Conservation (phyloP, 495 filamentous ascomycete species). For the Hypoxylon crocopeplum region DNA sequence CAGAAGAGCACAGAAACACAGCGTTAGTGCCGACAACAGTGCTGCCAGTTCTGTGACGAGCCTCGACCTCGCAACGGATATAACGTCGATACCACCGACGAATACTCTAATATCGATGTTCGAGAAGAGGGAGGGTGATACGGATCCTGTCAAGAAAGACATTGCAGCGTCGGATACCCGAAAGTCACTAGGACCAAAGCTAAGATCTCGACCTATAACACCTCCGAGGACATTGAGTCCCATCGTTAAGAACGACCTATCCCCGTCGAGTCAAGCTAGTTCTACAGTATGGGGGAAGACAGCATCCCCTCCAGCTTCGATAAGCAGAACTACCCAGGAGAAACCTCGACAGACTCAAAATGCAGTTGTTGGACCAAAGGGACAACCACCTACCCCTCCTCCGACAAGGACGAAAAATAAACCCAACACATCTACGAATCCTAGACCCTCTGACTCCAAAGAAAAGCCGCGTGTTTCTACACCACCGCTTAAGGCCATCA, state of each 20-base stretch:
- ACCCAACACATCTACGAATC: background rate
- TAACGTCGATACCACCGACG: slow-evolving; percentile 61
- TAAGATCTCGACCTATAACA: slow-evolving; percentile 27
- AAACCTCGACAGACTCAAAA: slow-evolving; percentile 7
- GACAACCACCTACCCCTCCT: slow-evolving; percentile 31
- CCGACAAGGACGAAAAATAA: slow-evolving; percentile 28
- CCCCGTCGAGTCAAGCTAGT: slow-evolving; percentile 30
- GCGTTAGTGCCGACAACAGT: slow-evolving; percentile 34
- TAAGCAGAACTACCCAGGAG: background rate
- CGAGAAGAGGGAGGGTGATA: slow-evolving; percentile 51
- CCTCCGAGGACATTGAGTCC: slow-evolving; percentile 35
- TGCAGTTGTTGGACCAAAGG: slow-evolving; percentile 2
- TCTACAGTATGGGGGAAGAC: slow-evolving; percentile 18
- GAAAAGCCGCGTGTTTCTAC: slow-evolving; percentile 19
- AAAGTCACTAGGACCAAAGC: slow-evolving; percentile 29
- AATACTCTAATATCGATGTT: slow-evolving; percentile 67
- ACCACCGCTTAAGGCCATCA: slow-evolving; percentile 15
- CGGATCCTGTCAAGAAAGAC: slow-evolving; percentile 49
- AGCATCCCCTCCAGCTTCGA: slow-evolving; percentile 15
- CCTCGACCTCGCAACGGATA: slow-evolving; percentile 52
- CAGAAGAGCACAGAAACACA: slow-evolving; percentile 32
- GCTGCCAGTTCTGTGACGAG: slow-evolving; percentile 35
- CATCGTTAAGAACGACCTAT: slow-evolving; percentile 23
- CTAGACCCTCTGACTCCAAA: slow-evolving; percentile 1
- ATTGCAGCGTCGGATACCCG: slow-evolving; percentile 4